These are phyloP conservation scores for Gorgonomyces haynaldii DNA, from an alignment of 192 early-diverging fungal genomes.

Conservation along the genomic window DNA sequence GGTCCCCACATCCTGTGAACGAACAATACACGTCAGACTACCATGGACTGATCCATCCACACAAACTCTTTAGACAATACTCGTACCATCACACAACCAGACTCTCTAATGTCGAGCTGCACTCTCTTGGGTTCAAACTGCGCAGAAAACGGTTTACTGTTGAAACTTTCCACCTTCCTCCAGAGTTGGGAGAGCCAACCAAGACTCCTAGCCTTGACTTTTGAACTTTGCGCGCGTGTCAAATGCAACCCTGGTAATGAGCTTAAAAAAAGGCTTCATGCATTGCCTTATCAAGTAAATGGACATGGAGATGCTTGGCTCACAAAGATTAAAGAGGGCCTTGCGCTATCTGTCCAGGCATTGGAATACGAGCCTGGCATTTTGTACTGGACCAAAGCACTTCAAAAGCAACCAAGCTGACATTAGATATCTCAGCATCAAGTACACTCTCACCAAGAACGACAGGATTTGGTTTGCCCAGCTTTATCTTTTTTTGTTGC, in stretches of 20 bases:
- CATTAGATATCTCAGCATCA: conserved; percentile 53
- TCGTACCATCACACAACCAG: conserved; percentile 55
- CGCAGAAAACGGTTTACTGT: conserved; percentile 83
- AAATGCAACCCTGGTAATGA: no score
- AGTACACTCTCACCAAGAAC: conserved; percentile 42
- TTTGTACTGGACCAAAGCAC: no score
- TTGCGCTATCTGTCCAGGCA: no score
- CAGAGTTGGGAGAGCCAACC: no score
- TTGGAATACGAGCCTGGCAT: no score
- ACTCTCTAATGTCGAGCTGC: conserved; percentile 13
- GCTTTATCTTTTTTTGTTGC: conserved; percentile 50
- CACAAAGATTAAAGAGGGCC: no score
- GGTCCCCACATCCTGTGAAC: conserved; percentile 44
- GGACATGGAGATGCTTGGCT: no score
- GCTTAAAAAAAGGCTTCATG: no score
- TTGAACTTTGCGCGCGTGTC: no score
- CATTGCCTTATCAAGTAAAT: no score
- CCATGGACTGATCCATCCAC: conserved; percentile 79
- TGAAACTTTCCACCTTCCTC: conserved; percentile 88
- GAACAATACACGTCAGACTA: conserved; percentile 58
- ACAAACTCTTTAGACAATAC: conserved; percentile 67
- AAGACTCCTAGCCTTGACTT: no score
- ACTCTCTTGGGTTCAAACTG: conserved; percentile 69
- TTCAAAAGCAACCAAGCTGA: no score
- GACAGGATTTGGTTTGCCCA: conserved; percentile 43